Conservation (phyloP, 73 alveolate genomes). For the Paramecium caudatum region DNA sequence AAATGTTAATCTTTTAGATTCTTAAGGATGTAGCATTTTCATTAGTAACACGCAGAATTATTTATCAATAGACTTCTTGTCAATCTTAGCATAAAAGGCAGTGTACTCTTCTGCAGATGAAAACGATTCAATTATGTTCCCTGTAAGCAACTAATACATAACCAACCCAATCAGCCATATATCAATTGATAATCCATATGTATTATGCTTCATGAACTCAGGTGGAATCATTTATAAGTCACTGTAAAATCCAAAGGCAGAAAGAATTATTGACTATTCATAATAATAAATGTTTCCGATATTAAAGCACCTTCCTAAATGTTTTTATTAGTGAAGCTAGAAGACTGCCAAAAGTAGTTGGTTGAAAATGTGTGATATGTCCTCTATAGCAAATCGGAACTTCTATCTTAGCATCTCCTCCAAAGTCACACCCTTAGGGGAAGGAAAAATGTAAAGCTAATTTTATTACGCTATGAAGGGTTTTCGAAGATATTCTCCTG, state of each 20-base stretch:
- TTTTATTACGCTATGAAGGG: background rate
- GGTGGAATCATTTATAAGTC: background rate
- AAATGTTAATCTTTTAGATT: background rate
- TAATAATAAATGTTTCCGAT: background rate
- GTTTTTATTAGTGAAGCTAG: background rate
- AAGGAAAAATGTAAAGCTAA: background rate
- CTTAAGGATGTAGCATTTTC: background rate
- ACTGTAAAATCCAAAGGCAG: conserved; percentile 1
- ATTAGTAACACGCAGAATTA: background rate
- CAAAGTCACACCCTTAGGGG: background rate
- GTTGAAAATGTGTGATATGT: background rate
- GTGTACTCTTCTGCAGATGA: background rate
- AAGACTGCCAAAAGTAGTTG: background rate
- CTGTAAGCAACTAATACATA: background rate
- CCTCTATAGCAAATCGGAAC: background rate
- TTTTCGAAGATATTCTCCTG: background rate
- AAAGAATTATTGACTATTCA: background rate
- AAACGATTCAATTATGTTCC: background rate
- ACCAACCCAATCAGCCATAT: conserved; percentile 12
- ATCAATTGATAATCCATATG: background rate
- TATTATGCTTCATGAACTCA: background rate
- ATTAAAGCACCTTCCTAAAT: background rate
- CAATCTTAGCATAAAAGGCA: background rate
- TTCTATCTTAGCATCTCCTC: background rate
- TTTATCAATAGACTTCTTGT: background rate